Base-by-base conservation (phyloP, 1,284 basidiomycete genomes). In the Phellinidium pouzarii region DNA sequence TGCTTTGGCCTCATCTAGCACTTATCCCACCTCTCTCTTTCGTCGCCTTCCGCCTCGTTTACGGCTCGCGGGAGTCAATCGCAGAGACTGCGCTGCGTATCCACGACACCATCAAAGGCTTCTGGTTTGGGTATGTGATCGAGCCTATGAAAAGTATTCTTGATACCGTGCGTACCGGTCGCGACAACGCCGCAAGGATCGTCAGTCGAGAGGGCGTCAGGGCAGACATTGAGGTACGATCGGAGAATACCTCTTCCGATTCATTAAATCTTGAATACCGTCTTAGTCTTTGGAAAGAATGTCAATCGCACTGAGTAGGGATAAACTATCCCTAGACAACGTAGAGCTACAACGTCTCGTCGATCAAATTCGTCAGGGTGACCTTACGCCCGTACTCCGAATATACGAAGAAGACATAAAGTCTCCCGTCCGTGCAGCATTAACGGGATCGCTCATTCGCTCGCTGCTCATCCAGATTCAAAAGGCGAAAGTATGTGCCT, bases 391-490 rank as follows among this genome's bases (percentile, higher is more conserved):
- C 8, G 88, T 98, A 7, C 77, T 97, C 60, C 76, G 86, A 61
- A 79, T 94, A 8, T 98, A 96, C 65, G 95, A 99, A 70, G 78
- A 87, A 58, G 93, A 98, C 62, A 91, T 99, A 69, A 87, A 85
- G 68, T 78, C 72, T 20, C 96, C 95, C 0, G 64, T 98, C 53
- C 84, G 80, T 60, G 92, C 90, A 26, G 90, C 85, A 3, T 57
- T 98, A 4, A 72, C 77, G 2, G 95, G 95, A 3, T 87, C 86
- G 11, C 76, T 99, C 11, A 72, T 98, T 23, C 79, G 95, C 37
- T 87, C 91, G 0, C 70, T 94, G 29, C 84, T 99, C 54, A 89
- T 99, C 51, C 95, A 98, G 66, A 79, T 97, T 1, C 95, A 99
- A 64, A 99, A 98, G 68, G 91, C 94, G 54, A 98, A 98, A 76